Percentiles rank a stretch among this genome's conserved stretches.
Evolutionary conservation across 2,329 filamentous ascomycete species (phyloP).

Genomic region (Phialocephala sp.): DNA sequence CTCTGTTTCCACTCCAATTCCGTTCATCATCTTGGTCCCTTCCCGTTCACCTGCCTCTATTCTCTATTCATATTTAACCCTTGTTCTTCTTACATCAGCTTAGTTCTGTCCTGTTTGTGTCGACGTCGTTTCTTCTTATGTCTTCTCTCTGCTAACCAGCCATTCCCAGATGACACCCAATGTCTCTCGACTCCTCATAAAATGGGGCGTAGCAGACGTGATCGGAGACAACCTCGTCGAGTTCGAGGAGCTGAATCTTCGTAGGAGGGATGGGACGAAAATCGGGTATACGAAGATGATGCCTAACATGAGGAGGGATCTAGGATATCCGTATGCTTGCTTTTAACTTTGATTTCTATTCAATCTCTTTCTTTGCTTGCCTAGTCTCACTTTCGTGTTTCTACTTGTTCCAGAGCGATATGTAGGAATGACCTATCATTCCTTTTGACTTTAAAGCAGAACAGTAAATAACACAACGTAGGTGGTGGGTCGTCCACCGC

Average conservation of each 20-base stretch:
- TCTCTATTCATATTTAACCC: too few species aligned
- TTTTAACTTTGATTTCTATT: too few species aligned
- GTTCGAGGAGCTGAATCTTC: slow-evolving; percentile 30
- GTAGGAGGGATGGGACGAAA: slow-evolving; percentile 24
- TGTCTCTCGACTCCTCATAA: slow-evolving; percentile 25
- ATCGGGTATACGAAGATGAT: slow-evolving; percentile 29
- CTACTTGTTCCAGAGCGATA: too few species aligned
- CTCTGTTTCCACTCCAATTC: background rate
- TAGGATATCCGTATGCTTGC: slow-evolving; percentile 18
- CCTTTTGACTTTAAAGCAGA: background rate
- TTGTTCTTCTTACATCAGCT: too few species aligned
- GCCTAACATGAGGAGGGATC: slow-evolving; percentile 16
- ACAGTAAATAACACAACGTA: background rate
- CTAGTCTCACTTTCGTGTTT: background rate
- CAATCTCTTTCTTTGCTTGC: too few species aligned
- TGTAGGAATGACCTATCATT: too few species aligned
- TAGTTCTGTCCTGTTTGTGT: too few species aligned
- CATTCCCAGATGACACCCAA: slow-evolving; percentile 30
- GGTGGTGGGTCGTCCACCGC: slow-evolving; percentile 53
- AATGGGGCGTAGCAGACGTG: slow-evolving; percentile 27
- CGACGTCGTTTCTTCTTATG: background rate
- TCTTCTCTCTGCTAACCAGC: background rate
- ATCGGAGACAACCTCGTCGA: slow-evolving; percentile 26
- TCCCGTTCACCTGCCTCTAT: too few species aligned
- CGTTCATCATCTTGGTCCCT: too few species aligned